Base-by-base conservation (phyloP, 2,329 filamentous ascomycete genomes). In the Lachnellula arida region DNA sequence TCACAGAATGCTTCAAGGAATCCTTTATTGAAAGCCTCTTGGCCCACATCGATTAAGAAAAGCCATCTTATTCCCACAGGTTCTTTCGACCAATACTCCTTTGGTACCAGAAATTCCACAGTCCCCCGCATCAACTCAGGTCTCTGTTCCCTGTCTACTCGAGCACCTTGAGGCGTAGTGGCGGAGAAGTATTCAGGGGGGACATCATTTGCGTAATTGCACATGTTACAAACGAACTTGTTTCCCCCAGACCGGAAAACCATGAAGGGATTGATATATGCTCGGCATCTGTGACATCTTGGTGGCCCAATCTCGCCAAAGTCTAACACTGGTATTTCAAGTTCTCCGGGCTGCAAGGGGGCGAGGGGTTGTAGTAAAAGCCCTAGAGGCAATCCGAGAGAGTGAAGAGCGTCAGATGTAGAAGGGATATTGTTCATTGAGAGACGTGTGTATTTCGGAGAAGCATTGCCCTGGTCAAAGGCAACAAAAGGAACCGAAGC, bases 251-350 rank as follows among this genome's bases (percentile, higher is more conserved):
- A 87, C 57, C 88, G 84, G 79, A 99, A 99, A 69, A 92, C 89
- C 94, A 99, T 97, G 71, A 99, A 99, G 1, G 94, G 94, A 69
- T 99, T 99, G 75, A 99, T 95, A 74, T 99, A 99, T 14, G 93
- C 88, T 69, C 94, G 83, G 76, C 94, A 99, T 74, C 94, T 82
- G 66, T 90, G 85, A 74, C 94, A 99, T 71, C 94, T 84, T 22
- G 94, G 94, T 42, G 94, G 94, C 0, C 94, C 94, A 40, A 77
- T 76, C 43, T 97, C 91, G 49, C 94, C 94, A 78, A 97, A 99
- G 74, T 99, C 94, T 23, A 99, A 80, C 4, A 99, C 88, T 0
- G 94, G 94, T 53, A 99, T 87, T 1, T 91, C 84, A 49, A 87
- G 80, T 74, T 99, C 94, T 51, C 94, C 93, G 23, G 89, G 79